Evolutionary conservation across 495 filamentous ascomycete genomes (phyloP).

Genomic region (Penicillium arizonense): DNA sequence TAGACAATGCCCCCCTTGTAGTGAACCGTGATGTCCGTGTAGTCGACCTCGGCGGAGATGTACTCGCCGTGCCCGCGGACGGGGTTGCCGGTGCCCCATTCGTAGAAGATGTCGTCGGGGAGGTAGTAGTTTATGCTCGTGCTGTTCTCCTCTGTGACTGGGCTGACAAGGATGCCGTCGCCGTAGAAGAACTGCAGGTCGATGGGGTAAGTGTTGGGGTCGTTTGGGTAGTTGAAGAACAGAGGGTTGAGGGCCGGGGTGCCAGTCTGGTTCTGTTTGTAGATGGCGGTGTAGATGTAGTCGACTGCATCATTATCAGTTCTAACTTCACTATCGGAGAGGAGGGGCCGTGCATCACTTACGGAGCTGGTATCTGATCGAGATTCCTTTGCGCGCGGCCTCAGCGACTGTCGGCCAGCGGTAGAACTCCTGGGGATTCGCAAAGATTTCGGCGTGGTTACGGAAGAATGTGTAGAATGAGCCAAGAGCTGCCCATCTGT

Average conservation of each 20-base stretch:
- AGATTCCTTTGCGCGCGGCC: slow-evolving; percentile 69
- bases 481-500: slow-evolving; percentile 70
- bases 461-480: slow-evolving; percentile 80
- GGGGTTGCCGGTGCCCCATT: slow-evolving; percentile 62
- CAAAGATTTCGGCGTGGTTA: slow-evolving; percentile 57
- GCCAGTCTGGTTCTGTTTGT: slow-evolving; percentile 63
- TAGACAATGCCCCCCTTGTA: slow-evolving; percentile 69
- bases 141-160: slow-evolving; percentile 61
- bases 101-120: slow-evolving; percentile 74
- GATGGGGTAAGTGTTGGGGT: slow-evolving; percentile 57
- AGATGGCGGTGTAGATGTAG: slow-evolving; percentile 78
- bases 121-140: slow-evolving; percentile 72
- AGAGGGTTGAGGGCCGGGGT: slow-evolving; percentile 67
- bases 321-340: background rate
- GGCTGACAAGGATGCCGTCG: slow-evolving; percentile 65
- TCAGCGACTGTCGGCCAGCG: slow-evolving; percentile 62
- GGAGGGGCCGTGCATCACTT: background rate
- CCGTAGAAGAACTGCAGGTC: slow-evolving; percentile 76
- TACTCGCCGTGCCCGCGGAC: slow-evolving; percentile 56
- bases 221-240: slow-evolving; percentile 70
- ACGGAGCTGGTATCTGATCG: slow-evolving; percentile 66
- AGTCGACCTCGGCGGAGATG: slow-evolving; percentile 51
- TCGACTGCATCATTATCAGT: slow-evolving; percentile 43
- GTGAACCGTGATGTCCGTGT: slow-evolving; percentile 71
- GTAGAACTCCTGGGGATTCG: slow-evolving; percentile 72